phyloP scores from a whole-genome alignment of 148 eudicot genomes.

The Nyssa sinensis region DNA sequence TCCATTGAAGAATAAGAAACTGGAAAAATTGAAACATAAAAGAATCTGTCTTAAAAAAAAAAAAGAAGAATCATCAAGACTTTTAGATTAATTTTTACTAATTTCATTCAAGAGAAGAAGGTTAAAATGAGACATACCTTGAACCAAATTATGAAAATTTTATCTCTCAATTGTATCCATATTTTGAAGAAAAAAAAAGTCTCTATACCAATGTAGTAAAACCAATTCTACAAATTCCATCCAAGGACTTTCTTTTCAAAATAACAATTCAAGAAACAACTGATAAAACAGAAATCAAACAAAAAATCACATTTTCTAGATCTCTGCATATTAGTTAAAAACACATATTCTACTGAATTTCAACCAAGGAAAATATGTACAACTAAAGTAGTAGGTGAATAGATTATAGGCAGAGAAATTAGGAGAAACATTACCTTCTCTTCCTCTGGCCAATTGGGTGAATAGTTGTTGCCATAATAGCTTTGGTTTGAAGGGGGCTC shows the following conservation, averaged over 20 bases:
- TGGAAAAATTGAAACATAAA: background rate
- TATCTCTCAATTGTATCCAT: no score
- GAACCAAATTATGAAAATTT: no score
- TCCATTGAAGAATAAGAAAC: background rate
- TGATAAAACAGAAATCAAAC: background rate
- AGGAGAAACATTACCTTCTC: constrained; percentile 40
- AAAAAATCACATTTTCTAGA: no score
- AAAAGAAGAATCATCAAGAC: background rate
- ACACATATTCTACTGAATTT: background rate
- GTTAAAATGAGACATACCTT: background rate
- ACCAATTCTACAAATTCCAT: no score
- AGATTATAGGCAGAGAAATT: background rate
- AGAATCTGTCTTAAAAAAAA: background rate
- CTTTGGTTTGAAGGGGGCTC: constrained; percentile 89
- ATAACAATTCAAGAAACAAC: background rate
- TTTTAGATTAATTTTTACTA: background rate
- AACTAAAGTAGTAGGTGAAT: background rate
- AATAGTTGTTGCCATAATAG: constrained; percentile 24
- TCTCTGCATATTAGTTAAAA: background rate
- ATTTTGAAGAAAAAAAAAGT: background rate
- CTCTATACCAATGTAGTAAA: background rate
- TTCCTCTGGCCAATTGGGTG: constrained; percentile 41
- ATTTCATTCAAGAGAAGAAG: background rate
- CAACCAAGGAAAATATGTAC: background rate
- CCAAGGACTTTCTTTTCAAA: no score